Evolutionary conservation across 257 asterid species (phyloP), one percentile per base, ranked within the genome.

Genomic region (Gentiana macrophylla): DNA sequence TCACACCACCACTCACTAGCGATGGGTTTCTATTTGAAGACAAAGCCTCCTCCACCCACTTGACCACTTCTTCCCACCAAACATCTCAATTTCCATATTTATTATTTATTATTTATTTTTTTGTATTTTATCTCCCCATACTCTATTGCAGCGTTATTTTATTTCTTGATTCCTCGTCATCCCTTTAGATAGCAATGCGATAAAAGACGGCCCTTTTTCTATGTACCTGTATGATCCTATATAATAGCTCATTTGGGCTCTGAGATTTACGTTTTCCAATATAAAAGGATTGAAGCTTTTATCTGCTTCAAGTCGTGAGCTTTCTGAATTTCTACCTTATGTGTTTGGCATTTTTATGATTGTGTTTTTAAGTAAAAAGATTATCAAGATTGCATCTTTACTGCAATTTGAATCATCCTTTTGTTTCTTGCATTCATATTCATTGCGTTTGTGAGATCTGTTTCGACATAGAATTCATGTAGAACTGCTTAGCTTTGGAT

Each of bases 1-100:
- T 50, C 51, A 74, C 57, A 64, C 50, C 71, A 78, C 97, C 95
- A 89, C 97, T 81, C 87, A 58, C 75, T 86, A 2, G 63, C 48
- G 97, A 89, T 80, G 79, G 79, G 70, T 66, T 61, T 76, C 72
- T 76, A 80, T 76, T 76, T 61, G 57, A 67, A 61, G 65, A 69
- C 80, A 69, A 71, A 80, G 57, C 77, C 86, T 88, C 95, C 72
- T 75, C 95, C 95, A 88, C 91, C n/a, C n/a, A n/a, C n/a, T n/a
- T n/a, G n/a, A n/a, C 88, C 88, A 80, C 84, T 69, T 56, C 47
- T 62, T 62, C 75, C 74, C 75, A 71, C 80, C 79, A 66, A 69
- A 65, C 65, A 50, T 62, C 70, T 32, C 60, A 44, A 35, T 51
- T 51, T 41, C 56, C 9, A 37, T 12, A 6, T 35, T 33, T 61